Evolutionary conservation across 352 stramenopile genomes (phyloP).

Genomic region (Halophytophthora polymorphica): DNA sequence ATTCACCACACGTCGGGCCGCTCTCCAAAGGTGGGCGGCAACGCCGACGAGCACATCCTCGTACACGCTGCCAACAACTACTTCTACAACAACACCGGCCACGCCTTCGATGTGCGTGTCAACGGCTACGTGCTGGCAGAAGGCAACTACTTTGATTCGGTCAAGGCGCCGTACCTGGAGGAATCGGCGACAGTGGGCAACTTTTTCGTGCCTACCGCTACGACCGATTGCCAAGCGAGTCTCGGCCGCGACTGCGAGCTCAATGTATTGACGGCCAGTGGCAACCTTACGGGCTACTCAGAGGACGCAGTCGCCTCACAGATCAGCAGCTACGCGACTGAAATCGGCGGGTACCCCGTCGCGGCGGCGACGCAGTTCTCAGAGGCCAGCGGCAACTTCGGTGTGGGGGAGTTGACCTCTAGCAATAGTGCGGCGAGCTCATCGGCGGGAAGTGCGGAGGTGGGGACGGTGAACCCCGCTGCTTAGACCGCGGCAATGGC

Average conservation of each 20-base stretch:
- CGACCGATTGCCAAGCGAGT: constrained; percentile 10
- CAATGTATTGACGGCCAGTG: constrained; percentile 16
- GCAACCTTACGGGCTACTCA: constrained; percentile 14
- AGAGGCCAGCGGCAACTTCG: constrained; percentile 9
- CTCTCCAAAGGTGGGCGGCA: constrained; percentile 33
- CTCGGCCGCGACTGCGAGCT: constrained; percentile 14
- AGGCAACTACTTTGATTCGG: constrained; percentile 29
- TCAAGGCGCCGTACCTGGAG: constrained; percentile 5
- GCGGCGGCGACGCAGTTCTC: constrained; percentile 13
- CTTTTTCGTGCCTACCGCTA: constrained; percentile 11
- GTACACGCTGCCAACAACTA: constrained; percentile 34
- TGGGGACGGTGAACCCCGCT: too few species aligned
- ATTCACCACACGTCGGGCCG: constrained; percentile 44
- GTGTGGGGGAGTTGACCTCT: constrained; percentile 6
- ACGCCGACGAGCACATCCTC: constrained; percentile 10
- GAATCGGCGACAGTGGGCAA: constrained; percentile 8
- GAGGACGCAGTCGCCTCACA: constrained; percentile 13
- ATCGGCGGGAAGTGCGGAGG: too few species aligned
- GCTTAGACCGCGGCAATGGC: too few species aligned
- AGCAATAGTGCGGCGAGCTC: too few species aligned
- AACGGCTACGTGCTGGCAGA: constrained; percentile 21
- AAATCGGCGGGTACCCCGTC: constrained; percentile 13
- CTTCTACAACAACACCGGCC: constrained; percentile 17
- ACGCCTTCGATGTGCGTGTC: constrained; percentile 20
- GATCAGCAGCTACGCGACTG: constrained; percentile 12